Base-by-base conservation (phyloP, 371 early-diverging fungal species). In the Blakeslea trispora region DNA sequence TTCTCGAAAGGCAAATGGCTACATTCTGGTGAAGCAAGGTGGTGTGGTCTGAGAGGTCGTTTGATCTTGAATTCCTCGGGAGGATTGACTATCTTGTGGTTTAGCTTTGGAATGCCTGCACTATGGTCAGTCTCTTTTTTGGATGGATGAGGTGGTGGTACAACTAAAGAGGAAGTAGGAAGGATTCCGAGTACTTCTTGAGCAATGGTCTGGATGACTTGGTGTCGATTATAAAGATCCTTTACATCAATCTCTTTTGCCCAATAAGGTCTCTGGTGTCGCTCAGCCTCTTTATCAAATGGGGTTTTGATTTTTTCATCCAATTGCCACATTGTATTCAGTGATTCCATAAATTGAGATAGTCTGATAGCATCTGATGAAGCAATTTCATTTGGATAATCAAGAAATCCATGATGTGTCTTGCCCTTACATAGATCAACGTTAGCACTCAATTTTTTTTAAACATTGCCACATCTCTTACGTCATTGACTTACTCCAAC, bases 321-420 rank as follows among this genome's bases (percentile, higher is more conserved):
- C 11, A 14, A 14, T 13, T 50, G 43, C 57, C 57, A 58, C 18
- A 31, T 13, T 9, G 15, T 13, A 18, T 44, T 1, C 1, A 58
- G 28, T 2, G 51, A 41, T 28, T 44, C 41, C 46, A 58, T 58
- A 21, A 58, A 58, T 23, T 21, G 14, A 5, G 58, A 58, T 19
- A 58, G 13, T 4, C 51, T 31, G 1, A 58, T 24, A 17, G 58
- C 58, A 11, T 58, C 58, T 40, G 23, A 28, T 35, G 51, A 39
- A 2, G 24, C 15, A 4, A 58, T 58, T 19, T 58, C 58, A n/a
- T 58, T 58, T 13, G 58, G 58, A 45, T 51, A 58, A 18, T 58
- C 52, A n/a, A 58, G 19, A 40, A 28, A 51, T 1, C 39, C 35
- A 31, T 58, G 58, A 45, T 45, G 37, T 23, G n/a, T 8, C 28